Evolutionary conservation across 192 early-diverging fungal genomes (phyloP).

Genomic region (Backusella morwellensis): DNA sequence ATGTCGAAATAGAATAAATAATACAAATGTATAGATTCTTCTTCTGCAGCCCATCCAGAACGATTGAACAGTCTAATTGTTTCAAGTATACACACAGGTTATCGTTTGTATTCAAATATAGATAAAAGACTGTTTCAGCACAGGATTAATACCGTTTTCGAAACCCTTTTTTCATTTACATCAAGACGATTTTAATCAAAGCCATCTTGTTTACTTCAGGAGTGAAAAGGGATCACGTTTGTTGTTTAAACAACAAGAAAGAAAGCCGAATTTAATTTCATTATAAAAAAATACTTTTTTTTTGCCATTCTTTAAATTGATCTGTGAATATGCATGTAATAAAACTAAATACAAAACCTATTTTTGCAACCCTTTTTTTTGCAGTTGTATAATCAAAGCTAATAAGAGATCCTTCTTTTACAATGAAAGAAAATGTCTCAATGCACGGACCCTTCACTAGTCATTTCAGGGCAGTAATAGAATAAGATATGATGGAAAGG

Average conservation of each 20-base stretch:
- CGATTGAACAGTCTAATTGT: constrained; percentile 7
- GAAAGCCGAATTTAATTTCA: constrained; percentile 2
- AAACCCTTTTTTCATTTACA: not conserved
- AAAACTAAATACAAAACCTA: not conserved
- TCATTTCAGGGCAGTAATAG: not conserved
- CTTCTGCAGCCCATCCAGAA: not conserved
- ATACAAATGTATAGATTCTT: not conserved
- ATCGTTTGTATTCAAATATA: not conserved
- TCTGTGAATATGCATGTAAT: not conserved
- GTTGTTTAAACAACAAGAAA: not conserved
- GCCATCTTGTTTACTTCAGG: not conserved
- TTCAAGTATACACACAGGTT: not conserved
- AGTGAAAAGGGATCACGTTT: not conserved
- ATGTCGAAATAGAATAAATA: not conserved
- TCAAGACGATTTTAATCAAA: not conserved
- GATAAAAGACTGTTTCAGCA: constrained; percentile 2
- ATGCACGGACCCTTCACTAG: not conserved
- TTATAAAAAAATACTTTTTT: not conserved
- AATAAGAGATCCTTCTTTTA: not conserved
- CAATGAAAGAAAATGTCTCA: not conserved
- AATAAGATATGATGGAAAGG: not conserved
- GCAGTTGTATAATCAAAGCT: not conserved
- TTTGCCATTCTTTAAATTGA: not conserved
- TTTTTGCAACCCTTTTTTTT: not conserved
- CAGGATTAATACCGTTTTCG: not conserved